Evolutionary conservation across 2,329 filamentous ascomycete genomes (phyloP).

Genomic region (Diplocarpon rosae): DNA sequence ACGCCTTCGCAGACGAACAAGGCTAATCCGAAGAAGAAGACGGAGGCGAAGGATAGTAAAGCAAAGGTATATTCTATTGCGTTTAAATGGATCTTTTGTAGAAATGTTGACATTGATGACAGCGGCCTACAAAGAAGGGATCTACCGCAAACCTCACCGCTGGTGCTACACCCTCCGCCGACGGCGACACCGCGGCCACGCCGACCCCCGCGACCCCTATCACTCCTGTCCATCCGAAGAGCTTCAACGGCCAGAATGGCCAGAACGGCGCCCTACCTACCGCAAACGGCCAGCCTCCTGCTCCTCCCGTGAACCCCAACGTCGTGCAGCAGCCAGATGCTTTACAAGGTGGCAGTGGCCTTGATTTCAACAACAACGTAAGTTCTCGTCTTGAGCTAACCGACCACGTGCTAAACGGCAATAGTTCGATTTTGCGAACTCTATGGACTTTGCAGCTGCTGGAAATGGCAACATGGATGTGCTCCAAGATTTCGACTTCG

Average conservation of each 20-base stretch:
- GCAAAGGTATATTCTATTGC: slow-evolving; percentile 46
- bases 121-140: slow-evolving; percentile 44
- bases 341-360: slow-evolving; percentile 34
- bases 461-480: slow-evolving; percentile 41
- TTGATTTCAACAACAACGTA: slow-evolving; percentile 34
- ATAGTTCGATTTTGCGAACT: slow-evolving; percentile 21
- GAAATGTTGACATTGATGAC: slow-evolving; percentile 27
- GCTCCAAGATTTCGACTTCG: slow-evolving; percentile 56
- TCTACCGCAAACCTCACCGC: slow-evolving; percentile 43
- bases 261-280: slow-evolving; percentile 34
- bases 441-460: slow-evolving; percentile 46
- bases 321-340: slow-evolving; percentile 38
- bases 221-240: slow-evolving; percentile 42
- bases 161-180: slow-evolving; percentile 46
- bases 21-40: slow-evolving; percentile 70
- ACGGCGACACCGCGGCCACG: slow-evolving; percentile 48
- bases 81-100: slow-evolving; percentile 26
- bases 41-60: slow-evolving; percentile 71
- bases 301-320: slow-evolving; percentile 31
- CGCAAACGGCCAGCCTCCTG: slow-evolving; percentile 29
- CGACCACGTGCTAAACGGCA: slow-evolving; percentile 11
- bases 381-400: slow-evolving; percentile 1
- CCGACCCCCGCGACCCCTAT: slow-evolving; percentile 54
- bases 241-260: slow-evolving; percentile 38
- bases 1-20: slow-evolving; percentile 67